Evolutionary conservation across 495 filamentous ascomycete genomes (phyloP).

Genomic region (Polyplosphaeria fusca): DNA sequence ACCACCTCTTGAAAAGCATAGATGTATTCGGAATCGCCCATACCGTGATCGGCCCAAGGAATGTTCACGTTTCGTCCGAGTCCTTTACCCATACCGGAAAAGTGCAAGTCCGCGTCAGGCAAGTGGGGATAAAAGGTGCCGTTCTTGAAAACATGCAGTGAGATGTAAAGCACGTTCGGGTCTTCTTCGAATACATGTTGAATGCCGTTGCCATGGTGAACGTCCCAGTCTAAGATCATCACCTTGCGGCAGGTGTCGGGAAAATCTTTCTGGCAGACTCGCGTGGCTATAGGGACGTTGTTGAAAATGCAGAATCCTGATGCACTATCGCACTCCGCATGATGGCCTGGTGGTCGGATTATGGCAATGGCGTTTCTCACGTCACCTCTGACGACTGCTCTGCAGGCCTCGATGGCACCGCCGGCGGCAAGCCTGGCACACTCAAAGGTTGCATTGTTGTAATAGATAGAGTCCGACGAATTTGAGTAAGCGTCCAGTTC

Average conservation of each 20-base stretch:
- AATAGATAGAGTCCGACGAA: constrained; percentile 80
- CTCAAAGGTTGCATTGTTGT: constrained; percentile 75
- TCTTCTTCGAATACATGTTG: constrained; percentile 94
- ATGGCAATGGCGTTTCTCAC: constrained; percentile 95
- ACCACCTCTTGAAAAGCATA: constrained; percentile 92
- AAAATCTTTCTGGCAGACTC: constrained; percentile 72
- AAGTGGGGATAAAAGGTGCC: constrained; percentile 84
- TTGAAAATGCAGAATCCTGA: constrained; percentile 98
- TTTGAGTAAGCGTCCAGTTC: constrained; percentile 64
- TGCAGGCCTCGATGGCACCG: constrained; percentile 90
- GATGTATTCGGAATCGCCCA: constrained; percentile 97
- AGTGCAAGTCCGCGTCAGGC: constrained; percentile 68
- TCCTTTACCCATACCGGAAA: constrained; percentile 72
- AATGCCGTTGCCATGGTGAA: constrained; percentile 87
- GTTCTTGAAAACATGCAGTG: constrained; percentile 81
- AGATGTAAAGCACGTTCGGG: constrained; percentile 94
- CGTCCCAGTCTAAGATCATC: constrained; percentile 93
- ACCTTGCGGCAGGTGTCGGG: constrained; percentile 80
- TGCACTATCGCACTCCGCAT: constrained; percentile 77
- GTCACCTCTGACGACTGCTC: constrained; percentile 70
- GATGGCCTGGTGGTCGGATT: constrained; percentile 91
- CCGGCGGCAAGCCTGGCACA: constrained; percentile 83
- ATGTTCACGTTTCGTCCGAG: constrained; percentile 90
- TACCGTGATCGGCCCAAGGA: constrained; percentile 84
- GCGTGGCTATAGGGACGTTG: constrained; percentile 88